These are phyloP conservation scores for Plasmopara viticola DNA, from an alignment of 352 stramenopile genomes.

Conservation along the genomic window DNA sequence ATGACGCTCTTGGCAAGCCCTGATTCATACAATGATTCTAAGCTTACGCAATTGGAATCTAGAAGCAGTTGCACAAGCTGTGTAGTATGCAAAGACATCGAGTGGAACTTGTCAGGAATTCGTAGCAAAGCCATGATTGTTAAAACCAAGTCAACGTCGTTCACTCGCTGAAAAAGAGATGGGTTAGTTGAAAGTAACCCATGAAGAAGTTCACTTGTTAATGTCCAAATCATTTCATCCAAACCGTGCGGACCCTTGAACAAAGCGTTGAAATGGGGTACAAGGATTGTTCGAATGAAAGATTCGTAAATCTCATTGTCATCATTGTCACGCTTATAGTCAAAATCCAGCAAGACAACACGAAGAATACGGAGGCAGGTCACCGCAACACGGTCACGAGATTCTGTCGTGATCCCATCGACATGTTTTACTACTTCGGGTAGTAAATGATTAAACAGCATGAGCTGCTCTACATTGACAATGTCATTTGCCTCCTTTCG, in stretches of 20 bases:
- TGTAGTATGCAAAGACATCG: constrained; percentile 27
- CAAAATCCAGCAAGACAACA: constrained; percentile 42
- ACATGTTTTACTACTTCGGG: constrained; percentile 36
- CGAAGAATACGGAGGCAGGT: constrained; percentile 54
- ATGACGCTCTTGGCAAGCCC: constrained; percentile 25
- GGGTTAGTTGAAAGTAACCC: constrained; percentile 33
- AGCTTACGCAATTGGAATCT: constrained; percentile 8
- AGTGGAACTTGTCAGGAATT: constrained; percentile 23
- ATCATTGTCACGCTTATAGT: constrained; percentile 18
- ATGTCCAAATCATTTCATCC: constrained; percentile 45
- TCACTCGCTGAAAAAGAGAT: constrained; percentile 18
- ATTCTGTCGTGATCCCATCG: neutral
- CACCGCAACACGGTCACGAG: constrained; percentile 20
- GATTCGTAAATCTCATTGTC: constrained; percentile 19
- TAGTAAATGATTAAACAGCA: constrained; percentile 49
- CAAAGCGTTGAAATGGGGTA: constrained; percentile 34
- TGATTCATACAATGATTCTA: constrained; percentile 27
- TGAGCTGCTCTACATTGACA: constrained; percentile 34
- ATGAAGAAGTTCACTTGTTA: constrained; percentile 44
- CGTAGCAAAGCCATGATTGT: constrained; percentile 28
- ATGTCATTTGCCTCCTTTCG: constrained; percentile 32
- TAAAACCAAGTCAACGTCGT: constrained; percentile 18
- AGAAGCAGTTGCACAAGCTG: constrained; percentile 35
- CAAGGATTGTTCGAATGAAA: constrained; percentile 43
- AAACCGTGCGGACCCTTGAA: constrained; percentile 5